Percentiles rank a stretch among this genome's conserved stretches.
Evolutionary conservation across 2,329 filamentous ascomycete genomes (phyloP).

Genomic region (Rhexocercosporidium sp.): DNA sequence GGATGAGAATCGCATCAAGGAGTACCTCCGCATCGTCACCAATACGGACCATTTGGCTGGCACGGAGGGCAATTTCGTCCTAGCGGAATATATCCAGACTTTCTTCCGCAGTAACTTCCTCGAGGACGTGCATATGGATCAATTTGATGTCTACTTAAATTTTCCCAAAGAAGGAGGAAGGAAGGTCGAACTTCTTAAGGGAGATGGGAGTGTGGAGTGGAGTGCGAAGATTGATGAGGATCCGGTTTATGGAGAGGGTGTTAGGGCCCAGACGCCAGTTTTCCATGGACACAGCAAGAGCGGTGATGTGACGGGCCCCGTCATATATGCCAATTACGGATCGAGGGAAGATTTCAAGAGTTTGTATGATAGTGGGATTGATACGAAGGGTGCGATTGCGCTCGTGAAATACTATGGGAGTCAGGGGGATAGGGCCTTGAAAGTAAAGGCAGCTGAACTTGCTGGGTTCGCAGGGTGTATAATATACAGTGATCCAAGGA

Average conservation of each 20-base stretch:
- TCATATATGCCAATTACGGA: constrained; percentile 94
- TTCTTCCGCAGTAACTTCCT: constrained; percentile 75
- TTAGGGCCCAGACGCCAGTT: constrained; percentile 71
- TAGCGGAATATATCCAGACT: constrained; percentile 83
- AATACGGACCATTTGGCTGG: constrained; percentile 89
- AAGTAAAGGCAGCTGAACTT: constrained; percentile 87
- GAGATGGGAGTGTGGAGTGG: constrained; percentile 71
- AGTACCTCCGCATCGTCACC: constrained; percentile 78
- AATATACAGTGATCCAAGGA: constrained; percentile 87
- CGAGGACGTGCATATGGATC: constrained; percentile 76
- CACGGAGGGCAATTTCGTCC: constrained; percentile 88
- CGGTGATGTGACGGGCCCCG: constrained; percentile 82
- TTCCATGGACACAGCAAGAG: constrained; percentile 91
- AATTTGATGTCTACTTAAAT: constrained; percentile 90
- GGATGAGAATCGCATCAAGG: constrained; percentile 70
- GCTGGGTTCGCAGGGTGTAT: constrained; percentile 87
- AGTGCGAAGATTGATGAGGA: constrained; percentile 84
- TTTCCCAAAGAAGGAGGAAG: constrained; percentile 82
- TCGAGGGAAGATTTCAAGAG: constrained; percentile 80
- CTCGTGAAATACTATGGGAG: constrained; percentile 82
- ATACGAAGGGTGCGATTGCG: constrained; percentile 79
- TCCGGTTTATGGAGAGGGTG: constrained; percentile 65
- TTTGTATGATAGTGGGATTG: constrained; percentile 72
- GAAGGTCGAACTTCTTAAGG: constrained; percentile 78
- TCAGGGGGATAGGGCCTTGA: constrained; percentile 74